Base-by-base conservation (phyloP, 805 yeast species). In the Suhomyces sp. region DNA sequence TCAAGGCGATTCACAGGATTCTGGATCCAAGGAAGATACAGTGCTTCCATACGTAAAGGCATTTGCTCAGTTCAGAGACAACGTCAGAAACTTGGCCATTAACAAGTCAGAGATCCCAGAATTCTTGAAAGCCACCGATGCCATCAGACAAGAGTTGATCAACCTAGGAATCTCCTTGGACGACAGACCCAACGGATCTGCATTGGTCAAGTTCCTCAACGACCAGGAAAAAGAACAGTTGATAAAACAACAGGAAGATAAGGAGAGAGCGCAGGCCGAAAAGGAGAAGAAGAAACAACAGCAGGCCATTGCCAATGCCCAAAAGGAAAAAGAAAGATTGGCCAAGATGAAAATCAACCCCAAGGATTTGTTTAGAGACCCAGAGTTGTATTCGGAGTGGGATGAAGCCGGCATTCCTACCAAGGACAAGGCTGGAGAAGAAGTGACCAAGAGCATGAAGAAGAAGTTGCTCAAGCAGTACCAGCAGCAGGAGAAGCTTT, bases 361-460 rank as follows among this genome's bases (percentile, higher is more conserved):
- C 1, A 54, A 65, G 40, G 92, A 88, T 24, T 71, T 94, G 84
- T 94, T 92, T 74, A 80, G 77, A 61, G 81, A 81, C 51, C 70
- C 64, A 5, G 81, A 65, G 6, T 56, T 71, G 31, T 94, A 83
- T 67, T 69, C 82, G 8, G 88, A 82, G 64, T 94, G 93, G 88
- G 97, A 94, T 66, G 92, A 80, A 24, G 71, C 79, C 35, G 99
- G 99, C 1, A 53, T 94, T 15, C 99, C 99, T 17, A 78, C 84
- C 0, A 85, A 83, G 64, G 89, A 86, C 58, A 78, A 74, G 33
- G 83, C 82, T 8, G 98, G 98, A 10, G 90, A 84, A 60, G 94
- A 88, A 58, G 79, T 94, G 5, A 80, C 94, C 41, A 94, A 94
- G 75, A 88, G 96, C 67, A 83, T 86, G 73, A 76, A 77, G 55